Evolutionary conservation across 768 basidiomycete species (phyloP), one percentile per base, ranked within the genome.

Genomic region (Termitomyces sp.): DNA sequence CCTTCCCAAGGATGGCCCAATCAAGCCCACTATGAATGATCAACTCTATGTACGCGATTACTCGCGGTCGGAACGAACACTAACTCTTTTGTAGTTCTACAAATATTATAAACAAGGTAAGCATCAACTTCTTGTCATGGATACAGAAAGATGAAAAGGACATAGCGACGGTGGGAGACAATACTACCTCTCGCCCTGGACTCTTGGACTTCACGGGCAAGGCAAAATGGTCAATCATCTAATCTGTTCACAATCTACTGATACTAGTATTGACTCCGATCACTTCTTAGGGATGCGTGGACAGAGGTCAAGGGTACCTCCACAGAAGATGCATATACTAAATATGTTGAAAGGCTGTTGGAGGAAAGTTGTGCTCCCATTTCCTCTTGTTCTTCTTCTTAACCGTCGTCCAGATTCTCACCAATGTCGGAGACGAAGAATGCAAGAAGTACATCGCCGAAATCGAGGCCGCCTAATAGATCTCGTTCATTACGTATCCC

Each of bases 51-150:
- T 94, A 71, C 69, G 90, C 76, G n/a, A 44, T 33, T 60, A 63
- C 24, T 60, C 43, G 58, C 50, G 20, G 40, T 41, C 40, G 8
- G 43, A 14, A 54, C 47, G 49, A 59, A 60, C 9, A 24, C 52
- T 52, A 35, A 59, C 60, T 58, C 60, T 45, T 32, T 55, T 48
- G 30, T 58, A 98, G 95, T 97, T 97, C 80, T 99, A 98, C 79
- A 81, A 79, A 64, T 84, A 87, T 72, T 98, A 79, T 83, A 99
- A 98, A 81, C 94, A 96, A 80, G 92, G 93, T 88, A 55, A 46
- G 22, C 30, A 11, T 14, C 32, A 40, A 16, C 7, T 56, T 10
- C 18, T 56, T 28, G 16, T 32, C 1, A 20, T 36, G 38, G 4
- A 18, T 55, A 36, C 26, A 22, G 26, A 32, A 20, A 22, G 11